Evolutionary conservation across 371 early-diverging fungal species (phyloP).

Genomic region (Apophysomyces elegans): DNA sequence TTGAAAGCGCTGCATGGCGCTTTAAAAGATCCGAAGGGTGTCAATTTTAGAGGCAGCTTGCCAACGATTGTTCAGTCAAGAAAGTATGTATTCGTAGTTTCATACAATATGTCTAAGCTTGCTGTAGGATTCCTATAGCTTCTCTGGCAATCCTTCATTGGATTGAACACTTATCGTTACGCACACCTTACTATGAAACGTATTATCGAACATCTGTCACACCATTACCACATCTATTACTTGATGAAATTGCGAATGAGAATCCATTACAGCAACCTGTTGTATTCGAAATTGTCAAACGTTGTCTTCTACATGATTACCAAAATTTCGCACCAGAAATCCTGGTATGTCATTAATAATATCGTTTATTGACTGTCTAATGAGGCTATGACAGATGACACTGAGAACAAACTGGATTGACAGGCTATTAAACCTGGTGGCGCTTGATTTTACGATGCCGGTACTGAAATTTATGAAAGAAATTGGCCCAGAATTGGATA

Average conservation of each 20-base stretch:
- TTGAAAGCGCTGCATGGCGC: constrained; percentile 25
- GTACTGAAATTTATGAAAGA: constrained; percentile 58
- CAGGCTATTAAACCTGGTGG: constrained; percentile 66
- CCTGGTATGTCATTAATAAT: constrained; percentile 36
- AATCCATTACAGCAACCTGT: constrained; percentile 68
- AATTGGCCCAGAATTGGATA: constrained; percentile 54
- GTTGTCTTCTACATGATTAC: constrained; percentile 34
- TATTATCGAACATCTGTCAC: constrained; percentile 68
- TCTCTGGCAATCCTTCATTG: constrained; percentile 65
- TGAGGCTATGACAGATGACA: constrained; percentile 39
- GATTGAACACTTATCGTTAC: constrained; percentile 63
- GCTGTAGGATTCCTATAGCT: constrained; percentile 51
- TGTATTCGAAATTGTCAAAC: constrained; percentile 62
- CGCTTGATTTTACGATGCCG: constrained; percentile 62
- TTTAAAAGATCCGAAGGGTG: constrained; percentile 29
- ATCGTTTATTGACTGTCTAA: constrained; percentile 12
- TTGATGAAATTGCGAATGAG: constrained; percentile 71
- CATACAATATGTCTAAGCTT: not conserved
- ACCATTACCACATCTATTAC: constrained; percentile 59
- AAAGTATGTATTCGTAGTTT: constrained; percentile 14
- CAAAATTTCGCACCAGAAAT: constrained; percentile 60
- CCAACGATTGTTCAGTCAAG: constrained; percentile 35
- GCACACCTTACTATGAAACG: constrained; percentile 67
- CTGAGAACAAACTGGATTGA: constrained; percentile 68
- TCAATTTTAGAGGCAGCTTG: constrained; percentile 30